These are phyloP conservation scores for Dipteronia dyeriana DNA, from an alignment of 345 rosid genomes.

Conservation along the genomic window DNA sequence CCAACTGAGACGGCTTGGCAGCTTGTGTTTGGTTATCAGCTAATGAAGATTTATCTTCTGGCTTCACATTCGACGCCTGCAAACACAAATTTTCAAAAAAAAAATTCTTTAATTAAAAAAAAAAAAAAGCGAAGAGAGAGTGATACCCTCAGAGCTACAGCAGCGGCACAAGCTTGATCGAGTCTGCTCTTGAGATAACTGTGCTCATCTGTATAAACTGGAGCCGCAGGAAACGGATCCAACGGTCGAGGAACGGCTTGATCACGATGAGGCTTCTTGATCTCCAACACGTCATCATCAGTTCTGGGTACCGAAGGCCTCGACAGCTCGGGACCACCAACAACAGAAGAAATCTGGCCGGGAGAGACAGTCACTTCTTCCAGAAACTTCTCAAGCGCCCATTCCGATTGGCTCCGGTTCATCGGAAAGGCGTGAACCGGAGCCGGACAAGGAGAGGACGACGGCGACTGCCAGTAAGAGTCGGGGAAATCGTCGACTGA, in stretches of 20 bases:
- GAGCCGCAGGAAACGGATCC: constrained; percentile 33
- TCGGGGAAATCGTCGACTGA: constrained; percentile 74
- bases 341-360: constrained; percentile 25
- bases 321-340: constrained; percentile 31
- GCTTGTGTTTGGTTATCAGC: constrained; percentile 39
- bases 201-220: constrained; percentile 46
- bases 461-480: constrained; percentile 43
- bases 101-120: too few relatives aligned
- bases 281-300: constrained; percentile 51
- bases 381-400: constrained; percentile 65
- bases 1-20: constrained; percentile 29
- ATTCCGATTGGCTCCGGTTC: constrained; percentile 65
- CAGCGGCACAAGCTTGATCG: constrained; percentile 79
- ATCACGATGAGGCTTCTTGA: constrained; percentile 27
- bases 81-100: background rate
- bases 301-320: constrained; percentile 40
- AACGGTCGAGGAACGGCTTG: constrained; percentile 25
- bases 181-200: constrained; percentile 64
- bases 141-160: constrained; percentile 58
- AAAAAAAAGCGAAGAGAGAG: background rate
- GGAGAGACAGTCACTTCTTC: constrained; percentile 40
- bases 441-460: constrained; percentile 25
- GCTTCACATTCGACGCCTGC: constrained; percentile 55
- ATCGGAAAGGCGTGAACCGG: constrained; percentile 38
- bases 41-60: constrained; percentile 47